A percentile compares a stretch with the other conserved stretches of the same genome.
Conservation (phyloP, 805 yeast genomes). For the Brettanomyces naardenensis region DNA sequence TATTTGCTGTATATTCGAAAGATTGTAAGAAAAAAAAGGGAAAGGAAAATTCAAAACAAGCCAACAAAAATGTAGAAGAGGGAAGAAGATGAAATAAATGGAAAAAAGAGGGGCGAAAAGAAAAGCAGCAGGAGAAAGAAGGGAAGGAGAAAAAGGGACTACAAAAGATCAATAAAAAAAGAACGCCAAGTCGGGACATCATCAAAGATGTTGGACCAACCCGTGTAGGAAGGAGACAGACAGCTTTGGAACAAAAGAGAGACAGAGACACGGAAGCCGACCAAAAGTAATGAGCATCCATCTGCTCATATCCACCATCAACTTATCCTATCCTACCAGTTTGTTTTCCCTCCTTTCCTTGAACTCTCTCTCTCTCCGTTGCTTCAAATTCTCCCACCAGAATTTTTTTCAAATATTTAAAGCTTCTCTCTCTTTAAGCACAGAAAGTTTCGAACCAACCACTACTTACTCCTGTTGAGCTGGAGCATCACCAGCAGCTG, state of each 20-base stretch:
- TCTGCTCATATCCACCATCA: too few relatives aligned
- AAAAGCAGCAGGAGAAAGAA: not conserved
- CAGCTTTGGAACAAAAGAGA: not conserved
- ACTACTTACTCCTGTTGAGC: constrained; percentile 9
- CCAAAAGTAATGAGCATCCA: too few relatives aligned
- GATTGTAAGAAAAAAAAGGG: constrained; percentile 1
- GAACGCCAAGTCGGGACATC: not conserved
- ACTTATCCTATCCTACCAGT: too few relatives aligned
- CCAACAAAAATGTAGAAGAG: not conserved
- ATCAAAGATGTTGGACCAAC: not conserved
- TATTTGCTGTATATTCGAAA: not conserved
- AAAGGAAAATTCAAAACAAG: not conserved
- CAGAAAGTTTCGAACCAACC: not conserved
- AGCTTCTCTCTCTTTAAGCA: not conserved
- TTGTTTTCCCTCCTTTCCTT: too few relatives aligned
- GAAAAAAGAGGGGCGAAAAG: not conserved
- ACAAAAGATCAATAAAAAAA: not conserved
- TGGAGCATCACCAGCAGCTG: constrained; percentile 3
- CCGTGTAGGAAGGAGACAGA: not conserved
- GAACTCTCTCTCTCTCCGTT: not conserved
- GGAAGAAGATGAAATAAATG: constrained; percentile 1
- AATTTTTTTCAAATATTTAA: not conserved
- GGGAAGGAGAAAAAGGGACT: not conserved
- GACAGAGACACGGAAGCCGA: not conserved
- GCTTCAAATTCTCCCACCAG: not conserved